Evolutionary conservation across 139 green algal genomes (phyloP).

Genomic region (Volvox reticuliferus): DNA sequence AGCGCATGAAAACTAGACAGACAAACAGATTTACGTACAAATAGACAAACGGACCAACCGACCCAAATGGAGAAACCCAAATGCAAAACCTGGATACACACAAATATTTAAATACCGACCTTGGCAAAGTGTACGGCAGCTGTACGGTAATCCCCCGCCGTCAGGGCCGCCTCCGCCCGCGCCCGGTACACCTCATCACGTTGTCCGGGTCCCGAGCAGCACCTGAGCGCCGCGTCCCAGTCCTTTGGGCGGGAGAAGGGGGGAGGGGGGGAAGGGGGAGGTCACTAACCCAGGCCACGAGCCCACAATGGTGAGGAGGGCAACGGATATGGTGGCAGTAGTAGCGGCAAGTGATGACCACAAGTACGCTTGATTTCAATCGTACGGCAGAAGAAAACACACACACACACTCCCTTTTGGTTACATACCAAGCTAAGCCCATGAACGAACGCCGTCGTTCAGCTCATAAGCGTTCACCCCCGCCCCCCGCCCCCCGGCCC

Average conservation of each 20-base stretch:
- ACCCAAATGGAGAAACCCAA: too few species aligned
- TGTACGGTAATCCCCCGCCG: conserved; percentile 57
- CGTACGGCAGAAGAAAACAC: too few species aligned
- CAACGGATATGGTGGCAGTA: too few species aligned
- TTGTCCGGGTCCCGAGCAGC: conserved; percentile 61
- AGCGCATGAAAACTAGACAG: too few species aligned
- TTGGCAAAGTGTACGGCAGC: conserved; percentile 75
- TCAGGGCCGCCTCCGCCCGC: conserved; percentile 61
- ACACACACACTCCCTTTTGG: not conserved
- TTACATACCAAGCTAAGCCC: too few species aligned
- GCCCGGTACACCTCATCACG: conserved; percentile 74
- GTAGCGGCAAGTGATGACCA: too few species aligned
- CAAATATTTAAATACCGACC: not conserved
- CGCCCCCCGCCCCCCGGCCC: not conserved
- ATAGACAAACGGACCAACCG: too few species aligned
- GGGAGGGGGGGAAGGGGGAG: not conserved
- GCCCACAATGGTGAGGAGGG: not conserved
- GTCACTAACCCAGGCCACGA: too few species aligned
- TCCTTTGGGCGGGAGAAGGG: conserved; percentile 28
- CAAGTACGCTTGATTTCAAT: too few species aligned
- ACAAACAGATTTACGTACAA: too few species aligned
- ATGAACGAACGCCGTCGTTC: too few species aligned
- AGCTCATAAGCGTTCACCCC: not conserved
- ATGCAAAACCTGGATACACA: too few species aligned
- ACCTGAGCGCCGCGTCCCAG: conserved; percentile 62